These are phyloP conservation scores for Pleochaeta shiraiana DNA, from an alignment of 2,329 filamentous ascomycete genomes.

Conservation along the genomic window DNA sequence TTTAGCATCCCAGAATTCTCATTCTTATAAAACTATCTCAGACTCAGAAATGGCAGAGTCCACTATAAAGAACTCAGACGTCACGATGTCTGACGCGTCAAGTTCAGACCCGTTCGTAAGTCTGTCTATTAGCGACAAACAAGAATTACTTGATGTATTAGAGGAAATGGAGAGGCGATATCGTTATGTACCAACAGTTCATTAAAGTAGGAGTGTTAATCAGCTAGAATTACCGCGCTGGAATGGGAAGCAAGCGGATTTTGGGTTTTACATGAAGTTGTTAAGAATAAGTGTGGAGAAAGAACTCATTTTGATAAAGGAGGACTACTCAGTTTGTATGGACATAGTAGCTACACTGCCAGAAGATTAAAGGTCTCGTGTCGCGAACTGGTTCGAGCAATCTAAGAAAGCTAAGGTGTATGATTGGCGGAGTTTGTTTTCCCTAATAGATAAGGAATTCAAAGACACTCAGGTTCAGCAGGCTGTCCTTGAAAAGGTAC, in stretches of 20 bases:
- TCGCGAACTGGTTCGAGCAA: too few species aligned
- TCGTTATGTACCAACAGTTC: not conserved
- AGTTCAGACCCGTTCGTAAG: not conserved
- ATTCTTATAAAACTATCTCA: not conserved
- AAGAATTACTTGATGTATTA: not conserved
- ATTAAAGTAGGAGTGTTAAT: not conserved
- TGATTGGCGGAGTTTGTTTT: not conserved
- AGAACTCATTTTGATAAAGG: not conserved
- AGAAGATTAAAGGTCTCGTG: not conserved
- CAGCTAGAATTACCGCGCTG: not conserved
- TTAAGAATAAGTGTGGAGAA: not conserved
- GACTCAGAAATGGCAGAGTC: not conserved
- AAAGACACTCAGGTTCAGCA: not conserved
- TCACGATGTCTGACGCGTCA: not conserved
- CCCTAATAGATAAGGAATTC: not conserved
- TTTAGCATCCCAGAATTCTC: too few species aligned
- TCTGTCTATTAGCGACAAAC: not conserved
- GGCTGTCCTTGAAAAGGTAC: not conserved
- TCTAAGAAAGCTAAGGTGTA: not conserved
- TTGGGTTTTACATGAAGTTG: not conserved
- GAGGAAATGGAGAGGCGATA: not conserved
- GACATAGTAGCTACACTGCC: not conserved
- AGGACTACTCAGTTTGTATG: not conserved
- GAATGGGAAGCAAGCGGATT: not conserved
- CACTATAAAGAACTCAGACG: not conserved